Evolutionary conservation across 176 grass and related monocot species (phyloP), one percentile per base, ranked within the genome.

Genomic region (Phoenix roebelenii): DNA sequence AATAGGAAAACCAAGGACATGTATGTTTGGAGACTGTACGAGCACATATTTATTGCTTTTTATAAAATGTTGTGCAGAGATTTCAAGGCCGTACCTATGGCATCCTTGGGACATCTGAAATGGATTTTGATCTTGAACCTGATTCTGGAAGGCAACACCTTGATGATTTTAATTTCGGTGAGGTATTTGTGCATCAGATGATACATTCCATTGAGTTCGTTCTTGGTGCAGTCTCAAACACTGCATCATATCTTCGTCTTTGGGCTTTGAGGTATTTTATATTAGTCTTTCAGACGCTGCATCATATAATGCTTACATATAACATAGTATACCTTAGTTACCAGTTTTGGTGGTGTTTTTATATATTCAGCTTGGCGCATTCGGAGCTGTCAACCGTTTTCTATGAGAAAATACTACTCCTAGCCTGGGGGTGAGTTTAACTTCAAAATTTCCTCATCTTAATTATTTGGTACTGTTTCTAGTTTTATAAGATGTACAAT

Each of bases 161-260:
- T 55, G 94, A 89, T 17, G 94, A 98, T 76, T 98, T 98, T 82
- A 89, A 98, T 71, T 98, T 98, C 66, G 80, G 76, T 54, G 94
- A 98, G 81, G 82, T 98, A 82, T 98, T 98, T 85, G 94, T 98
- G 55, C 94, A 98, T 81, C 94, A 98, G 75, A 98, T 98, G 94
- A 98, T 98, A 78, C 94, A 98, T 74, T 92, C 94, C 49, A 98
- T 98, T 48, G 94, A 98, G 67, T 98, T 98, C 79, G 85, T 98
- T 54, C 94, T 98, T 55, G 94, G 94, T 67, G 87, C 94, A 19
- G 94, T 98, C 61, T 98, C 94, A 63, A 98, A 98, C 64, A 98
- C 94, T 25, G 94, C 94, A 68, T 98, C 94, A 54, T 98, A 98
- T 74, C 94, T 98, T 71, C 88, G 94, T 49, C 94, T 98, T 54